Evolutionary conservation across 2,329 filamentous ascomycete species (phyloP).

Genomic region (Aspergillus carbonarius): DNA sequence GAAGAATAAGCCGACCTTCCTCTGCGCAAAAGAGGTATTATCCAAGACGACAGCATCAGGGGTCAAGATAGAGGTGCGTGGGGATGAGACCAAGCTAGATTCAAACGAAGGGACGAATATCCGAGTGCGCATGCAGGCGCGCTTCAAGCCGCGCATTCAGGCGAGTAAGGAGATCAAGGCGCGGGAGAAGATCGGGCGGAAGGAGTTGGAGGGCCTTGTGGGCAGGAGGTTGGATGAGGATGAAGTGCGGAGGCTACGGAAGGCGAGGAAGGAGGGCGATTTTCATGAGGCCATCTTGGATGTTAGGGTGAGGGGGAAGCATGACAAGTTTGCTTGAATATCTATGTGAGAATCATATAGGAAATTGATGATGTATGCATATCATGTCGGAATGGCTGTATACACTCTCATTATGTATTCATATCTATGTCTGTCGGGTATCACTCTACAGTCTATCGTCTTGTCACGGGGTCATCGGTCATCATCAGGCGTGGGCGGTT

Average conservation of each 20-base stretch:
- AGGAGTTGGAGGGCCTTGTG: slow-evolving; percentile 78
- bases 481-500: background rate
- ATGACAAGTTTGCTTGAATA: slow-evolving; percentile 22
- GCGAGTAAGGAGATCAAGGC: slow-evolving; percentile 80
- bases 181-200: slow-evolving; percentile 77
- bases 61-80: slow-evolving; percentile 65
- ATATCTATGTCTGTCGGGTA: background rate
- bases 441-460: background rate
- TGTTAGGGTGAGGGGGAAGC: slow-evolving; percentile 21
- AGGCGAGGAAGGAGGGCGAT: slow-evolving; percentile 72
- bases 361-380: slow-evolving; percentile 1
- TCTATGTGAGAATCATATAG: background rate
- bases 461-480: background rate
- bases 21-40: slow-evolving; percentile 59
- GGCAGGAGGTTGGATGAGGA: slow-evolving; percentile 77
- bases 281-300: slow-evolving; percentile 20
- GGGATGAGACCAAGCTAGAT: slow-evolving; percentile 70
- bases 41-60: slow-evolving; percentile 44
- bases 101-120: slow-evolving; percentile 60
- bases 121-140: slow-evolving; percentile 87
- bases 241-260: slow-evolving; percentile 81
- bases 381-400: background rate
- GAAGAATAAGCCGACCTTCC: slow-evolving; percentile 63
- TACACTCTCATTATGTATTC: too few relatives aligned
- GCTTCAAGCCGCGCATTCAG: slow-evolving; percentile 83